Base-by-base conservation (phyloP, 768 basidiomycete genomes). In the Pisolithus sp. region DNA sequence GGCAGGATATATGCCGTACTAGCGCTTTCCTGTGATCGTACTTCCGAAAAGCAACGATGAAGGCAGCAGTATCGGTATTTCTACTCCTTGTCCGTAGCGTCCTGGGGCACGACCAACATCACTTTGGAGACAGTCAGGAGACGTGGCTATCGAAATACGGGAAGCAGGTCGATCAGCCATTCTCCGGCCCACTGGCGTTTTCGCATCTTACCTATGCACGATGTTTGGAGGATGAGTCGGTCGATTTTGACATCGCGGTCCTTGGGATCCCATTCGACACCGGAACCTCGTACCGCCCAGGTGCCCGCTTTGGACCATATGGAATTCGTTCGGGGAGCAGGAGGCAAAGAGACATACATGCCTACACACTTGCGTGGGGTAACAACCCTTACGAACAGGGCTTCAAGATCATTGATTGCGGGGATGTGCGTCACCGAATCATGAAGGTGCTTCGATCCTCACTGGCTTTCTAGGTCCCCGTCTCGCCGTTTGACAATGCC, bases 281-380 rank as follows among this genome's bases (percentile, higher is more conserved):
- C 0, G 76, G 72, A 1, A 80, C 82, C 10, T 63, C 66, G 0
- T 79, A 73, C 53, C 68, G 78, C 5, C 73, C 68, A 17, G 91
- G 90, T 5, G 91, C 91, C 12, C 80, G 92, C 8, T 94, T 94
- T 69, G 92, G 92, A 7, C 91, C 91, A 1, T 82, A 80, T 62
- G 92, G 83, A 8, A 89, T 94, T 57, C 81, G 93, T 40, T 84
- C 84, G 4, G 89, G 89, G 3, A 86, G 85, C 61, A 74, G 86
- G 44, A 74, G 85, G 8, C 85, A 88, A 59, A 68, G 78, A 54
- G 70, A 76, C 39, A 72, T 76, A 66, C 80, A 73, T 24, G 75
- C 82, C 2, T 89, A 86, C 60, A 85, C 84, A 0, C 63, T 89
- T 52, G 73, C 82, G n/a, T 90, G 89, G 88, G 74, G 74, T 9